Base-by-base conservation (phyloP, 2,329 filamentous ascomycete genomes). In the Monosporascus sp. region DNA sequence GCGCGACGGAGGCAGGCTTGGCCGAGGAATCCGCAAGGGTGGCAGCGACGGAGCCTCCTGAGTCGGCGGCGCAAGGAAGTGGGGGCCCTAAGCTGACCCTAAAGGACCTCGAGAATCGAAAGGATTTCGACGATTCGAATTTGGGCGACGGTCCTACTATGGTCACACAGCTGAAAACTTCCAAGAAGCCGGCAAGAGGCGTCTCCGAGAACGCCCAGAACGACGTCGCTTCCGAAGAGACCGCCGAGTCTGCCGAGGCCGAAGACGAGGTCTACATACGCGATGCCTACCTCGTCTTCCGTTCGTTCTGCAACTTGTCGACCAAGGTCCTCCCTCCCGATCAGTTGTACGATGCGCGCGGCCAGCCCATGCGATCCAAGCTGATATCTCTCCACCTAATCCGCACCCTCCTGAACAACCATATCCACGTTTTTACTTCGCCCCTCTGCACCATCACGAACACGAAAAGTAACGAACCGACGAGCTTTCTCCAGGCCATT, bases 241-340 rank as follows among this genome's bases (percentile, higher is more conserved):
- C 78, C 22, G 67, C 80, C 24, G 85, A 90, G 52, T 74, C 77
- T 20, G 72, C 85, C 20, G 85, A 87, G 51, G 79, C 80, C 27
- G 91, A 96, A 67, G 94, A 99, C 65, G 94, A 99, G 68, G 90
- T 97, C 20, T 97, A 96, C 68, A 91, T 97, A 63, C 89, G 94
- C 62, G 94, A 99, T 73, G 92, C 94, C 9, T 99, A 97, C 70
- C 82, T 99, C 22, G 91, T 99, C 46, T 97, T 99, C 74, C 84
- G 94, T 35, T 96, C 94, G 3, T 94, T 99, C 75, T 99, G 95
- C 78, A 96, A 97, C 72, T 77, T 99, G 46, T 97, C 93, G 54
- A 97, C 93, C 57, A 99, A 99, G 70, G 77, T 91, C 41, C 77
- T 99, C 25, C 85, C 89, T 8, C 85, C 91, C 2, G 94, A 99